phyloP scores from a whole-genome alignment of 192 early-diverging fungal species.

The Kappamyces sp. region DNA sequence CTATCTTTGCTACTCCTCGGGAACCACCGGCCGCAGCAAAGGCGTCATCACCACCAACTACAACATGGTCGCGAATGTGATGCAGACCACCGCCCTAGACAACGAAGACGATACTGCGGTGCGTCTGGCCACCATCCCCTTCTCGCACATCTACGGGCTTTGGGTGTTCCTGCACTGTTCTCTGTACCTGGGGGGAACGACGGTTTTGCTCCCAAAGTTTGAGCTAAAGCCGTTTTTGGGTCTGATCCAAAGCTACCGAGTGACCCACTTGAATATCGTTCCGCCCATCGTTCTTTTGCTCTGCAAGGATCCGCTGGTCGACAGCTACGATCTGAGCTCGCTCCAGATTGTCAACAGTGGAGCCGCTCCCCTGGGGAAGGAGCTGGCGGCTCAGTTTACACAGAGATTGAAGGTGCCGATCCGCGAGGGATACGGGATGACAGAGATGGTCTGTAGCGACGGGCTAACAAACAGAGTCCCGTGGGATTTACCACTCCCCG shows the following conservation, averaged over 20 bases:
- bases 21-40: constrained; percentile 64
- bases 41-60: constrained; percentile 75
- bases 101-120: constrained; percentile 15
- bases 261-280: constrained; percentile 47
- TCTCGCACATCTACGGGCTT: constrained; percentile 43
- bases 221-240: constrained; percentile 55
- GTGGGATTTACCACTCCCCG: constrained; percentile 34
- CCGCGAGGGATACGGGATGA: constrained; percentile 63
- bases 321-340: constrained; percentile 67
- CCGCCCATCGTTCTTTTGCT: constrained; percentile 73
- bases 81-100: constrained; percentile 49
- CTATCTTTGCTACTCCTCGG: constrained; percentile 66
- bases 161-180: constrained; percentile 22
- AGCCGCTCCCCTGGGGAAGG: constrained; percentile 72
- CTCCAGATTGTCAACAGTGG: constrained; percentile 61
- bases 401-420: constrained; percentile 36
- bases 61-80: constrained; percentile 74
- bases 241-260: constrained; percentile 63
- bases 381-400: constrained; percentile 53
- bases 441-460: constrained; percentile 38
- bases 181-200: constrained; percentile 40
- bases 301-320: constrained; percentile 67
- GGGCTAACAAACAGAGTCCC: constrained; percentile 27
- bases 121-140: constrained; percentile 49
- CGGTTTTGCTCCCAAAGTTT: constrained; percentile 76